Percentiles rank a stretch among this genome's conserved stretches.
Conservation (phyloP, 129 eudicot genomes). For the Centrapalus pauciflorus region DNA sequence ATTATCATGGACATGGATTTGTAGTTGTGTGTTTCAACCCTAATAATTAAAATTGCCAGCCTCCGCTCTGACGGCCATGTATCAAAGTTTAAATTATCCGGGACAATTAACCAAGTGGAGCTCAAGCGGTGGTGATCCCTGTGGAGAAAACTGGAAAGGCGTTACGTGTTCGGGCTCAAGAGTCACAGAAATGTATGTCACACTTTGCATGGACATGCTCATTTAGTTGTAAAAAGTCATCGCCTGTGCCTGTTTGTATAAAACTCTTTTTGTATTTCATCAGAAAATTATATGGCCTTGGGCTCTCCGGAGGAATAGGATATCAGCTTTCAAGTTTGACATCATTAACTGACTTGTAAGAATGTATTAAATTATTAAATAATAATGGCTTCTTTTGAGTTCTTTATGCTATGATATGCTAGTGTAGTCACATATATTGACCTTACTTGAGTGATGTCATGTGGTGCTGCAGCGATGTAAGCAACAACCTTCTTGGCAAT, state of each 20-base stretch:
- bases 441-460: background rate
- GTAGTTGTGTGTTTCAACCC: background rate
- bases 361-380: background rate
- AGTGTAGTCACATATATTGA: background rate
- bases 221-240: background rate
- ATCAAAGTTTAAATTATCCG: slow-evolving; percentile 40
- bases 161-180: slow-evolving; percentile 48
- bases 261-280: background rate
- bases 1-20: too few species aligned
- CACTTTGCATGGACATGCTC: background rate
- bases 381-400: background rate
- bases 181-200: slow-evolving; percentile 53
- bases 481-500: slow-evolving; percentile 29
- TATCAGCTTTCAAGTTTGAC: slow-evolving; percentile 47
- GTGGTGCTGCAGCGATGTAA: slow-evolving; percentile 27
- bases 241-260: background rate
- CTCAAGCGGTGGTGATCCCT: slow-evolving; percentile 61
- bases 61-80: slow-evolving; percentile 58
- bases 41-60: slow-evolving; percentile 26
- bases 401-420: background rate
- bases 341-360: slow-evolving; percentile 53
- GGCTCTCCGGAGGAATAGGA: slow-evolving; percentile 52
- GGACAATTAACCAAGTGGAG: slow-evolving; percentile 45
- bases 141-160: slow-evolving; percentile 58
- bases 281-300: slow-evolving; percentile 45